Evolutionary conservation across 768 basidiomycete genomes (phyloP).

Genomic region (Hypholoma sublateritium): DNA sequence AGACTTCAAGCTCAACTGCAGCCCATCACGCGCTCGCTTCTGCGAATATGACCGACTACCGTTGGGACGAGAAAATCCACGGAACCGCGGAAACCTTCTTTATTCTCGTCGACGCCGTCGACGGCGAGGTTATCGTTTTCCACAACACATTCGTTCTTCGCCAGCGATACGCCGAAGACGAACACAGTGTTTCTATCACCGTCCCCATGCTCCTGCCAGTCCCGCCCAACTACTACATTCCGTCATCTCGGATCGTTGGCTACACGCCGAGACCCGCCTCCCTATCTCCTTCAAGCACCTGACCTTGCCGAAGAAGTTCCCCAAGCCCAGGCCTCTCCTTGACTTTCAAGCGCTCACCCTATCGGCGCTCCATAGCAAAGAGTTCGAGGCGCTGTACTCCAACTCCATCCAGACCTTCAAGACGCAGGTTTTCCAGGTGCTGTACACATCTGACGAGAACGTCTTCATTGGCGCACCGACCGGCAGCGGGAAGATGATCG

Average conservation of each 20-base stretch:
- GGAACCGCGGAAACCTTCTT: conserved; percentile 87
- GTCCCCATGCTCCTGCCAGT: conserved; percentile 97
- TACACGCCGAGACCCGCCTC: conserved; percentile 91
- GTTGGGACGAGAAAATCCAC: conserved; percentile 96
- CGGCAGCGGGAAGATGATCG: conserved; percentile 96
- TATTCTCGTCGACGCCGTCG: conserved; percentile 95
- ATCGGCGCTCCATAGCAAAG: conserved; percentile 89
- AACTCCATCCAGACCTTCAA: conserved; percentile 85
- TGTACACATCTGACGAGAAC: conserved; percentile 96
- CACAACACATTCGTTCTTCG: conserved; percentile 91
- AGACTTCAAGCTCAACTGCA: conserved; percentile 95
- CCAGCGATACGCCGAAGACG: conserved; percentile 88
- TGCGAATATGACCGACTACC: conserved; percentile 94
- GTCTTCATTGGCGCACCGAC: conserved; percentile 97
- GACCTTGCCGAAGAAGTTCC: conserved; percentile 96
- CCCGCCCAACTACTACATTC: conserved; percentile 99
- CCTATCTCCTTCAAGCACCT: conserved; percentile 98
- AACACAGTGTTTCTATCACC: conserved; percentile 92
- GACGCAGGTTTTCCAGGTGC: conserved; percentile 97
- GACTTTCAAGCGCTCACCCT: conserved; percentile 91
- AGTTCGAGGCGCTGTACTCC: conserved; percentile 86
- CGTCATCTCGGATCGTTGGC: conserved; percentile 91
- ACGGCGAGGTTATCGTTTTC: conserved; percentile 95
- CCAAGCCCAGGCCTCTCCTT: conserved; percentile 86
- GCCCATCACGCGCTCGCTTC: conserved; percentile 90